Evolutionary conservation across 345 rosid species (phyloP), one percentile per base, ranked within the genome.

Genomic region (Syzygium oleosum): DNA sequence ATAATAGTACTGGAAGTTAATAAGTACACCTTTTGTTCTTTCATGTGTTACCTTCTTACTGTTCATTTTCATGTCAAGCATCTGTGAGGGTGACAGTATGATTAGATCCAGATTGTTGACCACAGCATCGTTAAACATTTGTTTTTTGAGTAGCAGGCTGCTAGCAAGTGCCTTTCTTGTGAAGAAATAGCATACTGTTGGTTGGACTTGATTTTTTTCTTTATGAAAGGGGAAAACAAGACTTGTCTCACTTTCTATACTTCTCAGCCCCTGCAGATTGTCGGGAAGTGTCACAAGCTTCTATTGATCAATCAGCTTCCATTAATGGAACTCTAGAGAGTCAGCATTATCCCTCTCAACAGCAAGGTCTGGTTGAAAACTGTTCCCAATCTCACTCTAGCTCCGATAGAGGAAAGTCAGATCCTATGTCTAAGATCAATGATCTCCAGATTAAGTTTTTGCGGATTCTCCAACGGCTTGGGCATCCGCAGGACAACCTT

Each of bases 361-460:
- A 87, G 88, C 93, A 91, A 87, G 89, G 43, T 88, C 85, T 89
- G 85, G 88, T 87, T 84, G 95, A 92, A 90, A 91, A 88, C 87
- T 87, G 89, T 88, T 87, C 87, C 91, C 91, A 85, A 56, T 86
- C 91, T 27, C 88, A 84, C 83, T 56, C 89, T 65, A 73, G 55
- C 56, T 13, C 58, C 88, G 87, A 88, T 61, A 88, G 85, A 86
- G 90, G 90, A 84, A 91, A 89, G 85, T 92, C 79, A 88, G 93
- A 91, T 88, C 94, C 95, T 56, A 88, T 94, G 88, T 93, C 89
- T 84, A 94, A 91, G 93, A 91, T 96, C 83, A 95, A 94, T 59
- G 91, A 92, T 92, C 96, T 98, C 87, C 96, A 91, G 84, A 89
- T 96, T 27, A 96, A 93, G 89, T 91, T 98, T 88, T 91, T 95